Evolutionary conservation across 1,139 yeast genomes (phyloP), one percentile per base, ranked within the genome.

Genomic region (Sugiyamaella paludigena): DNA sequence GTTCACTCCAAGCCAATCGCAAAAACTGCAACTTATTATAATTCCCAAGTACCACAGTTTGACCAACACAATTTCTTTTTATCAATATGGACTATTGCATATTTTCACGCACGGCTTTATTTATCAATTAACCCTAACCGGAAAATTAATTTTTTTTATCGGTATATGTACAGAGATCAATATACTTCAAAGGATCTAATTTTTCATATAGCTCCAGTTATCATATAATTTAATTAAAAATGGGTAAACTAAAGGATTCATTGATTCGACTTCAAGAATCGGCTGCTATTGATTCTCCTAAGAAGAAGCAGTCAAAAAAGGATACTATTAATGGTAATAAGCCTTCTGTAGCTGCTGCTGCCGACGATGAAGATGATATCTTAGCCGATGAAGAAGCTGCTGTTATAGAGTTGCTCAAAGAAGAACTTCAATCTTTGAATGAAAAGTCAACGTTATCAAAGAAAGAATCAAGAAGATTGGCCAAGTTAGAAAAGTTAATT

Each of bases 381-480:
- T 31, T 43, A 5, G 49, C 39, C 2, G 19, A 43, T 15, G 48
- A 43, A 7, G 50, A 49, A 10, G 46, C 40, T 26, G 43, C 42
- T 10, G 51, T 43, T 24, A 40, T 49, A 24, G 50, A 51, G 12
- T 58, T 55, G 24, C 51, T 51, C n/a, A 24, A 30, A 36, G 38
- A 39, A 10, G 51, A 48, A 28, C 28, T 34, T 53, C 54, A 29
- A 57, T 56, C 24, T 50, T 51, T 31, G 53, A 58, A 43, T 53
- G 56, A 41, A 60, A 64, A 53, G 53, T 56, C 47, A 53, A 60
- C 45, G 54, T 54, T 50, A 59, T 67, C 53, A 51, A 61, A 50
- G 63, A 55, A 57, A 57, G 62, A 52, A 36, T 57, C 53, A 38
- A 48, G 64, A 50, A 52, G 60, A 48, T 29, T 54, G 30, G 51